These are phyloP conservation scores for Dendryphion nanum DNA, from an alignment of 2,329 filamentous ascomycete species.

Conservation along the genomic window DNA sequence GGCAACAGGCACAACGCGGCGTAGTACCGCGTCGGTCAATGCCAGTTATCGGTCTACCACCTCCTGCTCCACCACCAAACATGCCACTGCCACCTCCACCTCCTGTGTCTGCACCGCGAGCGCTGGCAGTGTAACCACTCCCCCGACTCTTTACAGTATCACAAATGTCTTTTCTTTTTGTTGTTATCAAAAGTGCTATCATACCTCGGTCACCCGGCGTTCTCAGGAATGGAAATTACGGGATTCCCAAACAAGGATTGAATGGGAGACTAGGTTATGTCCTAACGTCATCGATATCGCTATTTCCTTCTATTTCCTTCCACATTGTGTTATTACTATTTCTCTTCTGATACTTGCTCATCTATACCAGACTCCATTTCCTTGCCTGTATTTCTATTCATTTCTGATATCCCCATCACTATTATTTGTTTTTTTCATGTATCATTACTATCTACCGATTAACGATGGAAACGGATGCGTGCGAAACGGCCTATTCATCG, in stretches of 20 bases:
- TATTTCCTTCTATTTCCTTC: not conserved
- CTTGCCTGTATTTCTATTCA: no score
- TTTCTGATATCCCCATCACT: no score
- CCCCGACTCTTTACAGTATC: not conserved
- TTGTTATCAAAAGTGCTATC: not conserved
- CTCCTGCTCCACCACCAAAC: constrained; percentile 46
- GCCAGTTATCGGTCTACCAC: constrained; percentile 42
- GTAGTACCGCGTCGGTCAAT: constrained; percentile 34
- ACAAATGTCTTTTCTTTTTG: not conserved
- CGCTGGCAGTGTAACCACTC: constrained; percentile 8
- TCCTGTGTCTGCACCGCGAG: constrained; percentile 3
- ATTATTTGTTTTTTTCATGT: no score
- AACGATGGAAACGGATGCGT: no score
- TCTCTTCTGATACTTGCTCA: no score
- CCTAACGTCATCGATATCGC: not conserved
- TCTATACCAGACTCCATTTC: no score
- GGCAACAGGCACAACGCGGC: constrained; percentile 17
- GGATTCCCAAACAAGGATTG: no score
- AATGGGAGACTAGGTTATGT: not conserved
- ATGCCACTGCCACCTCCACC: constrained; percentile 46
- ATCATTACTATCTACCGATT: no score
- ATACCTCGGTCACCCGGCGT: not conserved
- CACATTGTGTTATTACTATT: not conserved
- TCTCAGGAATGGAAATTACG: not conserved
- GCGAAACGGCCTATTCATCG: no score